phyloP scores from a whole-genome alignment of 2,329 filamentous ascomycete genomes.

The Ophidiomyces ophidiicola region DNA sequence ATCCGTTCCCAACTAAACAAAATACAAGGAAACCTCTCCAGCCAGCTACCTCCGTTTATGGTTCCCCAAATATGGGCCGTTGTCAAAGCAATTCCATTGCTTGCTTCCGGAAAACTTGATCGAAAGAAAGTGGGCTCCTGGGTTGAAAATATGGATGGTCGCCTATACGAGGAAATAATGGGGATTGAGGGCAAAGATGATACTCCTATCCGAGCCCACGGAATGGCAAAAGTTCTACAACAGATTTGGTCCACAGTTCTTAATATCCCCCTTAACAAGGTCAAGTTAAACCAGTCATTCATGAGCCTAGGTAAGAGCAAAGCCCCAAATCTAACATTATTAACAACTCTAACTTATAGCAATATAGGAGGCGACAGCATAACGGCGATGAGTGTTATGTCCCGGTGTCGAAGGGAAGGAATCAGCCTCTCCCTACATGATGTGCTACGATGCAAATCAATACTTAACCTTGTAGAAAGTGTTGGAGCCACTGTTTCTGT shows the following conservation, averaged over 20 bases:
- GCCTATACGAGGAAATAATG: conserved; percentile 31
- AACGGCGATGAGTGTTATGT: conserved; percentile 40
- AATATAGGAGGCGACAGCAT: conserved; percentile 38
- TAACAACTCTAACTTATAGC: neutral
- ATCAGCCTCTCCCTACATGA: conserved; percentile 38
- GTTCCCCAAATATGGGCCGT: conserved; percentile 13
- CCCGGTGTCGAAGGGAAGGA: conserved; percentile 36
- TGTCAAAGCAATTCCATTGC: conserved; percentile 12
- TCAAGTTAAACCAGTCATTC: conserved; percentile 27
- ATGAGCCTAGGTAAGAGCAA: conserved; percentile 23
- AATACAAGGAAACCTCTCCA: conserved; percentile 29
- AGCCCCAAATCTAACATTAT: neutral
- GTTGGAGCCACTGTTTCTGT: conserved; percentile 23
- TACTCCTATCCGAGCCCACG: conserved; percentile 13
- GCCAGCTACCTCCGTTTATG: conserved; percentile 21
- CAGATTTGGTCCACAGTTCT: conserved; percentile 28
- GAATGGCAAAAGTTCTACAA: conserved; percentile 15
- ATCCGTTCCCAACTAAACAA: conserved; percentile 23
- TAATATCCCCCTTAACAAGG: conserved; percentile 25
- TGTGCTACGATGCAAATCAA: conserved; percentile 37
- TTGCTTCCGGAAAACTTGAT: conserved; percentile 14
- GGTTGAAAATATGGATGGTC: conserved; percentile 34
- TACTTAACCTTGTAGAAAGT: conserved; percentile 27
- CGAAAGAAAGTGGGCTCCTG: conserved; percentile 31
- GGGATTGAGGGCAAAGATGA: conserved; percentile 20